Evolutionary conservation across 768 basidiomycete genomes (phyloP).

Genomic region (Stropharia rugosoannulata): DNA sequence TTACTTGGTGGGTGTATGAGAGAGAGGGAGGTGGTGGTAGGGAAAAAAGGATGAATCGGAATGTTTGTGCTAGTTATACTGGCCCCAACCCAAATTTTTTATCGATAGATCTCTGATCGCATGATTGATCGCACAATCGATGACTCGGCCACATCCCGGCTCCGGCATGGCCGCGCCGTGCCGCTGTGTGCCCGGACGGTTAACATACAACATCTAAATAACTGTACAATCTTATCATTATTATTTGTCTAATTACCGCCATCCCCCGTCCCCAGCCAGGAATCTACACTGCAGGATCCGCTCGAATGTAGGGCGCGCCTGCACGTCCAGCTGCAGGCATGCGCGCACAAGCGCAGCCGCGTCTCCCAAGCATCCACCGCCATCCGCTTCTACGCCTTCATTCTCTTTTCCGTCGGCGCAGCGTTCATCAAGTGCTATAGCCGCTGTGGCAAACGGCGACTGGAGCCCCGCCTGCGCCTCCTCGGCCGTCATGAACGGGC

Average conservation of each 20-base stretch:
- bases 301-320: constrained; percentile 83
- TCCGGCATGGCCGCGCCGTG: constrained; percentile 6
- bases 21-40: constrained; percentile 49
- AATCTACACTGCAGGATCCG: constrained; percentile 78
- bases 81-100: constrained; percentile 52
- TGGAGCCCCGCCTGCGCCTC: constrained; percentile 86
- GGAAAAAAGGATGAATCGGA: constrained; percentile 33
- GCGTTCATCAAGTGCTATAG: constrained; percentile 76
- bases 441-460: constrained; percentile 73
- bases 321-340: constrained; percentile 80
- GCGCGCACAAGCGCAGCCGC: constrained; percentile 82
- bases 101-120: constrained; percentile 59
- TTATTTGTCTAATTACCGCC: constrained; percentile 33
- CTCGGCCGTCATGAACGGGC: constrained; percentile 86
- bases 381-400: constrained; percentile 78
- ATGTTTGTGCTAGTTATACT: constrained; percentile 65
- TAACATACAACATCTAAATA: constrained; percentile 11
- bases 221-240: not conserved
- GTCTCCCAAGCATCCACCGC: constrained; percentile 81
- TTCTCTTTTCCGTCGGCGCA: constrained; percentile 72
- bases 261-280: constrained; percentile 75
- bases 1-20: constrained; percentile 32
- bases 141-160: constrained; percentile 35
- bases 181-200: constrained; percentile 9
- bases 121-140: constrained; percentile 42